These are phyloP conservation scores for Furcasterigmium sp. DNA, from an alignment of 2,329 filamentous ascomycete genomes.

Conservation along the genomic window DNA sequence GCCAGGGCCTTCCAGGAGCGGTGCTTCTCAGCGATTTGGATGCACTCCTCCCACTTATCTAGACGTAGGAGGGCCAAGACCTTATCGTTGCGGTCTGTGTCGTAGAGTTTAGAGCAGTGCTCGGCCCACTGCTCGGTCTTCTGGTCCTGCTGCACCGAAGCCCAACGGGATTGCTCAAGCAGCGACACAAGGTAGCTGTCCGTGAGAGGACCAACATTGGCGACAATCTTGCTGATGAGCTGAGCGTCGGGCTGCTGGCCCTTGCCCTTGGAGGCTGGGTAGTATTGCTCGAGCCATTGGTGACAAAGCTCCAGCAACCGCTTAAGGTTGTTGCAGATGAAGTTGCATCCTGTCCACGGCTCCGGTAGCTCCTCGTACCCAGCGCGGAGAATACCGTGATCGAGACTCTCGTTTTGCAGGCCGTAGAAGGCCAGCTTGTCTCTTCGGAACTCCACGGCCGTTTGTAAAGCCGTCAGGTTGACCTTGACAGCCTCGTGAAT, in stretches of 20 bases:
- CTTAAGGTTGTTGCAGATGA: conserved; percentile 56
- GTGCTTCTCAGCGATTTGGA: conserved; percentile 55
- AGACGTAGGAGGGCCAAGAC: conserved; percentile 48
- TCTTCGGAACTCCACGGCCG: conserved; percentile 65
- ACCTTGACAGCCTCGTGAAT: conserved; percentile 63
- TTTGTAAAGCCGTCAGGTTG: conserved; percentile 64
- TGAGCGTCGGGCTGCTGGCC: conserved; percentile 27
- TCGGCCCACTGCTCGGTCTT: conserved; percentile 35
- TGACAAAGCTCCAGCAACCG: conserved; percentile 54
- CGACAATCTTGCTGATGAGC: conserved; percentile 39
- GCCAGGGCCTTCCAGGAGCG: conserved; percentile 50
- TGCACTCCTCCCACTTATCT: conserved; percentile 52
- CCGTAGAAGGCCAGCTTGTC: conserved; percentile 69
- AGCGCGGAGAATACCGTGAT: conserved; percentile 56
- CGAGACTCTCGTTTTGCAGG: conserved; percentile 60
- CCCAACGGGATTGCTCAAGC: conserved; percentile 48
- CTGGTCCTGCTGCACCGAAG: conserved; percentile 35
- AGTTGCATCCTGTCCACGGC: conserved; percentile 77
- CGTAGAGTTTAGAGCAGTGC: conserved; percentile 42
- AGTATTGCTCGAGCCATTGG: conserved; percentile 48
- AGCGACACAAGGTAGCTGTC: conserved; percentile 51
- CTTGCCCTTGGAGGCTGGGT: conserved; percentile 22
- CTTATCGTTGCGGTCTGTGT: conserved; percentile 45
- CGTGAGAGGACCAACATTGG: conserved; percentile 44
- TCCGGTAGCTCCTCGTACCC: conserved; percentile 67